Base-by-base conservation (phyloP, 1,139 yeast genomes). In the Lodderomyces theae region DNA sequence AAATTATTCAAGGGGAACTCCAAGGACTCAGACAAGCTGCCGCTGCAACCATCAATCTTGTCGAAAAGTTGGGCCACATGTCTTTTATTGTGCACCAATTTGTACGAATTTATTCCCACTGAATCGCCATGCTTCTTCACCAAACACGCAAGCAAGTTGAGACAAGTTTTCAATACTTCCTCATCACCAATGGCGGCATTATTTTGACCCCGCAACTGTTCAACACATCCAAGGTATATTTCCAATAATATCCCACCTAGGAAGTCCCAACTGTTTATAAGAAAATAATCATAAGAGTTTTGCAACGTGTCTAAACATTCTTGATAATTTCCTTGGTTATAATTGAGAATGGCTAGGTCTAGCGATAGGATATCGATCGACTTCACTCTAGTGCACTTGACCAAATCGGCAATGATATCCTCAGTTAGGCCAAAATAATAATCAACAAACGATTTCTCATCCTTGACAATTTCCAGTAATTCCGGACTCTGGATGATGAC, bases 321-420 rank as follows among this genome's bases (percentile, higher is more conserved):
- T 31, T 71, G 69, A 50, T 79, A 84, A 36, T 84, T 73, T 1
- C 74, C 64, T 37, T 68, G 64, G 47, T 80, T 80, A 54, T 77
- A 85, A 37, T 83, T 79, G 17, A 88, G 61, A 12, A 86, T 57
- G 0, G 95, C 96, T 40, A 88, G 69, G 49, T 92, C 97, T n/a
- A 87, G 78, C 3, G 92, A 81, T 21, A 92, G 64, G 6, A 84
- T 70, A 53, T 86, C 92, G 8, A 86, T 80, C 0, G 89, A 73
- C 48, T 90, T 73, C 9, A 79, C 74, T 46, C 84, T 63, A 12
- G 64, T 69, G 26, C 81, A 71, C 11, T 55, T 52, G 5, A 72
- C 67, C 51, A 76, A 79, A 42, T 76, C 74, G 24, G 64, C 61
- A 24, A 77, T 69, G 1, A 77, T 56, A 22, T 39, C 56, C 31